A percentile compares a stretch with the other conserved stretches of the same genome.
These are phyloP conservation scores for Arachis hypogaea DNA, from an alignment of 306 rosid genomes.

Conservation along the genomic window DNA sequence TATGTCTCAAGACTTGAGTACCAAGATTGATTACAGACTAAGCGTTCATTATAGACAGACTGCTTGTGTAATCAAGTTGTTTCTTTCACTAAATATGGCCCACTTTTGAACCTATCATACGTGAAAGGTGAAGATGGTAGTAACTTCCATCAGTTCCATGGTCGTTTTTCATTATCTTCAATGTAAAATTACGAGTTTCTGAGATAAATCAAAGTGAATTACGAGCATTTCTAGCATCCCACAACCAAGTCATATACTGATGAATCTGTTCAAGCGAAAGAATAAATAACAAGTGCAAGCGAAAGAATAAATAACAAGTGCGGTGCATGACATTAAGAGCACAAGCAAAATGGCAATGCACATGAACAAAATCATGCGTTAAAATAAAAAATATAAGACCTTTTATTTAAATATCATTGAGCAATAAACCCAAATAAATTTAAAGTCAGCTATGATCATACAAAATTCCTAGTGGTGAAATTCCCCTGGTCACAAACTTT, in stretches of 20 bases:
- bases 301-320: neutral
- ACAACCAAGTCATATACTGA: neutral
- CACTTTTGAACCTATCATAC: neutral
- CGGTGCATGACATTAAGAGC: neutral
- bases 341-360: neutral
- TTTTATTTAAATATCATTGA: neutral
- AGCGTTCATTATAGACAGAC: neutral
- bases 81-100: neutral
- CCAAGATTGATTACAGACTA: neutral
- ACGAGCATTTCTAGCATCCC: neutral
- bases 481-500: neutral
- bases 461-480: neutral
- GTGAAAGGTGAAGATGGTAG: slow-evolving; percentile 1
- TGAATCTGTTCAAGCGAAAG: neutral
- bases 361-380: neutral
- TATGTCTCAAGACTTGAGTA: neutral
- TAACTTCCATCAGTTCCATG: neutral
- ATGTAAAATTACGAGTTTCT: neutral
- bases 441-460: slow-evolving; percentile 9
- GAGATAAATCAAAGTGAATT: neutral
- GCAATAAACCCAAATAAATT: slow-evolving; percentile 1
- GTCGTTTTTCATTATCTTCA: neutral
- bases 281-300: neutral
- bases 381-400: neutral
- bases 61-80: neutral